Conservation (phyloP, 176 grass and related monocot genomes). For the Themeda triandra region DNA sequence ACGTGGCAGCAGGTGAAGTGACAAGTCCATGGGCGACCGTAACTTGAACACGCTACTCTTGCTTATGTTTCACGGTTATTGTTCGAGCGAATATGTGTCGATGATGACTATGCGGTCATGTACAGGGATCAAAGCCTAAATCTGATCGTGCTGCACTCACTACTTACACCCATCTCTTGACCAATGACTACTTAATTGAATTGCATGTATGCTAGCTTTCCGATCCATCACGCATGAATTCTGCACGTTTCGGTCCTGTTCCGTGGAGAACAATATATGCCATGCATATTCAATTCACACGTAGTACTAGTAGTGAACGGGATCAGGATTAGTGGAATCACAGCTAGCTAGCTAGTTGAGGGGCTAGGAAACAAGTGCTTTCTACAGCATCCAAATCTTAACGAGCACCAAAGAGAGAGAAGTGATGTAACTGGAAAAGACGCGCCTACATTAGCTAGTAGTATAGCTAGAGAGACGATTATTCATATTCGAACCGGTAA, state of each 20-base stretch:
- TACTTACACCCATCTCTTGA: not conserved
- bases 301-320: constrained; percentile 9
- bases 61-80: constrained; percentile 5
- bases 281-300: constrained; percentile 27
- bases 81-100: constrained; percentile 30
- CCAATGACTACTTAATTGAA: not conserved
- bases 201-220: not conserved
- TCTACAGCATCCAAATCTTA: constrained; percentile 25
- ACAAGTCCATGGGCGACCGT: constrained; percentile 37
- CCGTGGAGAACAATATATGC: not conserved
- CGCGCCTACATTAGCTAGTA: not conserved
- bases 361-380: not conserved
- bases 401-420: constrained; percentile 27
- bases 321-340: constrained; percentile 21
- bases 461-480: not conserved
- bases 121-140: constrained; percentile 15
- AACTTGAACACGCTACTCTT: constrained; percentile 40
- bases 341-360: not conserved
- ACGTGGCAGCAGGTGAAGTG: constrained; percentile 20
- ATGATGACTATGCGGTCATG: not conserved
- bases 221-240: constrained; percentile 1
- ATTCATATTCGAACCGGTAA: no score
- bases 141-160: constrained; percentile 5
- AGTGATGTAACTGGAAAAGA: not conserved
- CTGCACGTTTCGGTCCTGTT: not conserved